Evolutionary conservation across 352 stramenopile genomes (phyloP), one percentile per base, ranked within the genome.

Genomic region (Pythium brassicae): DNA sequence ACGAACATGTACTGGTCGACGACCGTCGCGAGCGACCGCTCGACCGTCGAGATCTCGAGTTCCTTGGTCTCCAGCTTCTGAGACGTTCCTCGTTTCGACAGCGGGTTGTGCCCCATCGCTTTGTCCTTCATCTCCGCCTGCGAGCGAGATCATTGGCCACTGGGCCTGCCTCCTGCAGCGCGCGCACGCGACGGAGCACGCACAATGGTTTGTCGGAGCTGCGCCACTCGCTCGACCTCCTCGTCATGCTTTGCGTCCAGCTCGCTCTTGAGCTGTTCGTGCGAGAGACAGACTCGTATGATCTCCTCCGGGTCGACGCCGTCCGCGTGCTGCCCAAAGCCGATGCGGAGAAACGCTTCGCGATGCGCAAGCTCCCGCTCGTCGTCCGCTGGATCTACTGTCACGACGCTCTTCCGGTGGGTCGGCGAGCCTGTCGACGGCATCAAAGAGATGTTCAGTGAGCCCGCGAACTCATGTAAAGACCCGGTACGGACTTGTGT

Each of bases 1-100:
- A 92, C 81, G 59, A 86, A 94, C 70, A 86, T 86, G 55, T 89
- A 94, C 58, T 92, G 76, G 26, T 94, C 81, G 19, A 90, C 67
- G n/a, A 90, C 73, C 0, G 78, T 89, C 12, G 74, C 69, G 27
- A 94, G 62, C 8, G 69, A 62, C 6, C 76, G 75, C 45, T 92
- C 81, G 11, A 85, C 62, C 20, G 52, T 77, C 5, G 71, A 85
- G 32, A 88, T 74, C 59, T 87, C 83, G 35, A 89, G 60, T 53
- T 89, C 76, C 49, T 83, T 86, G n/a, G 59, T 76, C 57, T 89
- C 80, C 8, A 90, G 68, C 20, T 74, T 73, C 56, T 90, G 78
- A 1, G 77, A 86, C 19, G 76, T 89, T 1, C 71, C 74, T 11
- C 78, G 55, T 26, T 86, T 89, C 8, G 79, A 88, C 4, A 89